Base-by-base conservation (phyloP, 495 filamentous ascomycete genomes). In the Penicillium manginii region DNA sequence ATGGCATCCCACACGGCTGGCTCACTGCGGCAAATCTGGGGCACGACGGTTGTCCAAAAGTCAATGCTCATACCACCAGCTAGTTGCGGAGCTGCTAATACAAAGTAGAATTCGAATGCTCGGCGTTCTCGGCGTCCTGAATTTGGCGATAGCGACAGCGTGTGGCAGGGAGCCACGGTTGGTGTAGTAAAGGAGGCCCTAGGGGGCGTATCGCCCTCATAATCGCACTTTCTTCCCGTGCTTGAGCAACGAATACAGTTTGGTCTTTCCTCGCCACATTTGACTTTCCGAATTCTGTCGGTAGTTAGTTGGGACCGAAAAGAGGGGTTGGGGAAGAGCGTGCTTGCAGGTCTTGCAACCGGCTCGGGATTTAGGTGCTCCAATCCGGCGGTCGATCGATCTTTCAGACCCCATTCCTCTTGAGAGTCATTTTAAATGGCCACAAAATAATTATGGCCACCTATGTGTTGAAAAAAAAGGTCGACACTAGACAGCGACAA, bases 181-280 rank as follows among this genome's bases (percentile, higher is more conserved):
- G 46, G 40, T 19, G 45, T 46, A 6, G 54, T 50, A 0, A 49
- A 55, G 6, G 49, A 33, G 15, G 21, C 21, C 15, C 14, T 14
- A 8, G 54, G 29, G 22, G 21, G 33, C 2, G 19, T 23, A 7
- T 21, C 50, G 5, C 12, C 26, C 26, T 62, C 58, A 47, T 65
- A 72, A 19, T 81, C 78, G 59, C 82, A 83, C 57, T 64, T 67
- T 9, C 81, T 73, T 1, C 81, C 79, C 0, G 79, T 82, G 46
- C 61, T 70, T 17, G 82, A 67, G 59, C 86, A 89, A 39, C 83
- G 81, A 32, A 70, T 70, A 62, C 86, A 89, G 3, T 64, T 60
- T 4, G 86, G 86, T 51, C 82, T 84, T 56, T 74, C 76, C 67
- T 89, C 86, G 68, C 85, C 86, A 71, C 86, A 89, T 72, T 88